These are phyloP conservation scores for Aureobasidium sp. DNA, from an alignment of 2,329 filamentous ascomycete genomes.

Conservation along the genomic window DNA sequence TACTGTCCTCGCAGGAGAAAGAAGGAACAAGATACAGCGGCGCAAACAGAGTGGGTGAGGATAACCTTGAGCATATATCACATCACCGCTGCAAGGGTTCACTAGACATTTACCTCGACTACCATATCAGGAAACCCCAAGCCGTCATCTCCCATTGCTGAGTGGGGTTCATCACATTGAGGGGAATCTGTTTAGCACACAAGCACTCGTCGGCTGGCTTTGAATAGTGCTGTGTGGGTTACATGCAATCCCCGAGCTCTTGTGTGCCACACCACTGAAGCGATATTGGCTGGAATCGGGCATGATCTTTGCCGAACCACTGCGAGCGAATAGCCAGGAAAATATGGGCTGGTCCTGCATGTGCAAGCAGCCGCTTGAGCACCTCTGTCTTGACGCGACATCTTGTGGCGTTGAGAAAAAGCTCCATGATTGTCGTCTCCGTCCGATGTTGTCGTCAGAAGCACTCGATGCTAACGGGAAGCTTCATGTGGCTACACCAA, in stretches of 20 bases:
- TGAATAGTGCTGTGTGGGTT: conserved; percentile 9
- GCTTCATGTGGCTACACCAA: neutral
- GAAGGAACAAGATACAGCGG: neutral
- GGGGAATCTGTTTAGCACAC: conserved; percentile 4
- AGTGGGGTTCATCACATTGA: conserved; percentile 7
- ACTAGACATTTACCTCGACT: neutral
- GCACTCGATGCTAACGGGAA: neutral
- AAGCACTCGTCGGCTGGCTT: neutral
- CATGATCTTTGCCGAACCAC: conserved; percentile 11
- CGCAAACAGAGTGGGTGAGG: neutral
- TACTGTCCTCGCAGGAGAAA: neutral
- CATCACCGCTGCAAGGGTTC: neutral
- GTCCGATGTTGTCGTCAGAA: neutral
- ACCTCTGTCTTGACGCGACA: neutral
- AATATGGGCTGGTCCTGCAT: conserved; percentile 5
- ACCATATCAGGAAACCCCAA: conserved; percentile 7
- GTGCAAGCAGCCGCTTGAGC: neutral
- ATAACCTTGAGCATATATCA: conserved; percentile 4
- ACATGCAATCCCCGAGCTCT: neutral
- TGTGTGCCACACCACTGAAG: conserved; percentile 8
- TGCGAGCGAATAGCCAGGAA: conserved; percentile 2
- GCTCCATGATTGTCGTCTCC: neutral
- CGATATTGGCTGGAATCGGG: conserved; percentile 11
- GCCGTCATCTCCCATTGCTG: neutral
- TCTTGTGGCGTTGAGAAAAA: neutral